These are phyloP conservation scores for Ophiostoma australiae DNA, from an alignment of 2,329 filamentous ascomycete species.

Conservation along the genomic window DNA sequence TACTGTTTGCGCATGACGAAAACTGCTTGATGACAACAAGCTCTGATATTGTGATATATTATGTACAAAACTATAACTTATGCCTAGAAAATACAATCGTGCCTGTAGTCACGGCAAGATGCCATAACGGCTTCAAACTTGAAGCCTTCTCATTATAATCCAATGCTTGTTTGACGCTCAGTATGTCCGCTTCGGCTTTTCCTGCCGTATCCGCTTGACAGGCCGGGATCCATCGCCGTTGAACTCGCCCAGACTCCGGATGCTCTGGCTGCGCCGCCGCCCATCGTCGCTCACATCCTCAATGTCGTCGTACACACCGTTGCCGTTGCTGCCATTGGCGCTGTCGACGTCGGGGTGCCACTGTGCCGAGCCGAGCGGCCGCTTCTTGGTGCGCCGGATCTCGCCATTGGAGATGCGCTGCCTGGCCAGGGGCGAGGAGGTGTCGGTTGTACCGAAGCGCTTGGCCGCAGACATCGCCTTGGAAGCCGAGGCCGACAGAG, in stretches of 20 bases:
- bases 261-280: background rate
- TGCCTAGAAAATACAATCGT: background rate
- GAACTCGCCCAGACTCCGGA: conserved; percentile 9
- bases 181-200: background rate
- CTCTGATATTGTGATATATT: background rate
- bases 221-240: conserved; percentile 8
- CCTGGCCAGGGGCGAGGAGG: background rate
- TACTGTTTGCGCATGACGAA: background rate
- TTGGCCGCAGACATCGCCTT: background rate
- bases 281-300: conserved; percentile 22
- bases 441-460: background rate
- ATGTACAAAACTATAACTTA: background rate
- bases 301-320: conserved; percentile 21
- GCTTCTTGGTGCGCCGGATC: conserved; percentile 20
- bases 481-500: background rate
- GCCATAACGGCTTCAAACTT: background rate
- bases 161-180: background rate
- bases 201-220: conserved; percentile 16
- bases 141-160: too few relatives aligned
- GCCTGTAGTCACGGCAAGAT: background rate
- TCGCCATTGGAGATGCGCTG: background rate
- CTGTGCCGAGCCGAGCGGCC: conserved; percentile 19
- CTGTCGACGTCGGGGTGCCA: conserved; percentile 7
- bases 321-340: background rate
- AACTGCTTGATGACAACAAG: background rate